phyloP scores from a whole-genome alignment of 768 basidiomycete species.

The Mrakia frigida region DNA sequence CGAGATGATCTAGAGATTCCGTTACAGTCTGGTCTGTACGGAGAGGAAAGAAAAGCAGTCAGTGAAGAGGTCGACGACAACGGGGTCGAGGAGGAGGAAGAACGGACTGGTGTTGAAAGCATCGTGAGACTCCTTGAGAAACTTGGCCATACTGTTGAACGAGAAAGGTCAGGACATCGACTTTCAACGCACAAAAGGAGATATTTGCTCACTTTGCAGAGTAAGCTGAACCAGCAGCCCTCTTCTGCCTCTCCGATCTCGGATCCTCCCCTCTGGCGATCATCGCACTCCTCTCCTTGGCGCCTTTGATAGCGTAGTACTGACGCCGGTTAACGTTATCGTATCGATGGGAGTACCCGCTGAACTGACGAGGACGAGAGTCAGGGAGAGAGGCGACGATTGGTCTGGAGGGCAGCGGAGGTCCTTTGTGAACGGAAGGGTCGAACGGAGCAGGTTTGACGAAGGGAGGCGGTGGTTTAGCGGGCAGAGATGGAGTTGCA shows the following conservation, averaged over 20 bases:
- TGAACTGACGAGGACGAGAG: background rate
- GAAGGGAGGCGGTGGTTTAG: background rate
- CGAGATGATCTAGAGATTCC: slow-evolving; percentile 54
- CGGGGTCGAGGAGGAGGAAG: background rate
- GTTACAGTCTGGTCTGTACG: slow-evolving; percentile 52
- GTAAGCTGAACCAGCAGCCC: background rate
- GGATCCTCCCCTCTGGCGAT: background rate
- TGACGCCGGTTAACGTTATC: background rate
- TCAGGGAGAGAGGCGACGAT: too few relatives aligned
- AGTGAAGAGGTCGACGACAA: background rate
- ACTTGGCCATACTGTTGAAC: background rate
- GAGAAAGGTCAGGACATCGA: background rate
- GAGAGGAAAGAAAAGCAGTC: background rate
- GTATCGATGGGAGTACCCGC: background rate
- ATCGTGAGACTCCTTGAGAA: background rate
- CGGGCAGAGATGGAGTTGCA: too few relatives aligned
- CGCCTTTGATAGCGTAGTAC: background rate
- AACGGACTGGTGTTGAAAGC: background rate
- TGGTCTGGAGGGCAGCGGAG: too few relatives aligned
- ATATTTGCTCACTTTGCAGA: background rate
- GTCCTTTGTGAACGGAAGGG: too few relatives aligned
- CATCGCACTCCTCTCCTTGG: background rate
- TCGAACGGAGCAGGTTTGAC: background rate
- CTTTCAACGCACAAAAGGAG: background rate
- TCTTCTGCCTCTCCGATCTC: background rate